Evolutionary conservation across 1,139 yeast genomes (phyloP).

Genomic region (Magnusiomyces fungicola): DNA sequence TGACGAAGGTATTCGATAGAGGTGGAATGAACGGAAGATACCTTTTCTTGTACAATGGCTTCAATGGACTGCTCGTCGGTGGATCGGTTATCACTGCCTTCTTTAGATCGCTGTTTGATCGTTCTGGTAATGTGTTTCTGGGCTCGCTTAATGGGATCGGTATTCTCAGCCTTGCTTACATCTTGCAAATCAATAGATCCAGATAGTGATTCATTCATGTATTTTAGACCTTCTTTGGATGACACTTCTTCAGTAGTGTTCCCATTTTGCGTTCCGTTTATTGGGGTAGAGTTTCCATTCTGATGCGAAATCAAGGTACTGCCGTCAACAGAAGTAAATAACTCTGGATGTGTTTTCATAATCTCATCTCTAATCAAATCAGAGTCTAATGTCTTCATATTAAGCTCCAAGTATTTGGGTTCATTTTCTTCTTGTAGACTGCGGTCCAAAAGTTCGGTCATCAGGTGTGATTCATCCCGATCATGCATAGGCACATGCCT

Average conservation of each 20-base stretch:
- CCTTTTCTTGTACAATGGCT: constrained; percentile 21
- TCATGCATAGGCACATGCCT: constrained; percentile 11
- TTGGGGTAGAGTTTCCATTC: not conserved
- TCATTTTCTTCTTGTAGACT: constrained; percentile 52
- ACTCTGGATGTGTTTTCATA: constrained; percentile 1
- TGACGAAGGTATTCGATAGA: constrained; percentile 64
- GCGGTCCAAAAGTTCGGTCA: constrained; percentile 48
- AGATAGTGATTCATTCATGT: constrained; percentile 19
- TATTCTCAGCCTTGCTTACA: constrained; percentile 16
- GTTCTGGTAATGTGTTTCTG: constrained; percentile 21
- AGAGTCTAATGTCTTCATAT: constrained; percentile 29
- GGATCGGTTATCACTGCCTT: constrained; percentile 17
- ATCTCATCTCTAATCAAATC: not conserved
- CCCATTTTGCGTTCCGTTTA: constrained; percentile 5
- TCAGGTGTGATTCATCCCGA: constrained; percentile 32
- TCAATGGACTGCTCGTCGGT: constrained; percentile 18
- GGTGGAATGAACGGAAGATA: constrained; percentile 49
- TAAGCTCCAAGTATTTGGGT: constrained; percentile 52
- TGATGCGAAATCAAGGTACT: not conserved
- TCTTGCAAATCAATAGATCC: constrained; percentile 20
- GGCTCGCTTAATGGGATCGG: constrained; percentile 21
- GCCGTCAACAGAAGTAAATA: not conserved
- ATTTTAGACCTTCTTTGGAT: constrained; percentile 15
- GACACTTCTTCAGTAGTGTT: constrained; percentile 6
- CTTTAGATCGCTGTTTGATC: constrained; percentile 20